These are phyloP conservation scores for Toxicodendron radicans DNA, from an alignment of 345 rosid genomes.

Conservation along the genomic window DNA sequence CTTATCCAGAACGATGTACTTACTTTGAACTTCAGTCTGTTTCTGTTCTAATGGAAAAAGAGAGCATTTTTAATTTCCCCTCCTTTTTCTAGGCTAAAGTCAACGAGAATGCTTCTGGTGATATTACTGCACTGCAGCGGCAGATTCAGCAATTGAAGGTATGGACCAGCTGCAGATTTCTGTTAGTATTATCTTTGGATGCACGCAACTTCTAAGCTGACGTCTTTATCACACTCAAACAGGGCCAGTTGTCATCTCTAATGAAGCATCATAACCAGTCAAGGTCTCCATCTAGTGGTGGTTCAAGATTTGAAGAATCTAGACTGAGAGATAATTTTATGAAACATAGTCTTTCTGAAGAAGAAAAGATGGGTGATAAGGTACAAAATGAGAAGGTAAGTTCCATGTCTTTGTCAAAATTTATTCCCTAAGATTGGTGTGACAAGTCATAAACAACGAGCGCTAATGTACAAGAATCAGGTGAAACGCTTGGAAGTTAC, in stretches of 20 bases:
- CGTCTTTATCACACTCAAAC: conserved; percentile 27
- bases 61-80: conserved; percentile 15
- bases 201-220: conserved; percentile 21
- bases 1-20: conserved; percentile 89
- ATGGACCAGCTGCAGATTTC: conserved; percentile 6
- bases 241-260: conserved; percentile 72
- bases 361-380: conserved; percentile 31
- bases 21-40: conserved; percentile 17
- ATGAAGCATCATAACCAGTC: conserved; percentile 51
- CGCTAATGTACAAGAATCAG: conserved; percentile 36
- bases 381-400: conserved; percentile 45
- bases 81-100: conserved; percentile 70
- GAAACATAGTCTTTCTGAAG: conserved; percentile 32
- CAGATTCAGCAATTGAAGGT: conserved; percentile 87
- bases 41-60: conserved; percentile 14
- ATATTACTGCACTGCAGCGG: conserved; percentile 72
- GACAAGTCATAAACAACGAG: conserved; percentile 8
- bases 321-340: conserved; percentile 25
- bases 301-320: conserved; percentile 40
- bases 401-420: conserved; percentile 17
- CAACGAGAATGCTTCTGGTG: conserved; percentile 95
- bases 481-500: conserved; percentile 38
- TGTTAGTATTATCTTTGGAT: not conserved
- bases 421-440: conserved; percentile 16
- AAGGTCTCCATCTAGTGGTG: conserved; percentile 34